These are phyloP conservation scores for Thielaviopsis euricoi DNA, from an alignment of 2,329 filamentous ascomycete genomes.

Conservation along the genomic window DNA sequence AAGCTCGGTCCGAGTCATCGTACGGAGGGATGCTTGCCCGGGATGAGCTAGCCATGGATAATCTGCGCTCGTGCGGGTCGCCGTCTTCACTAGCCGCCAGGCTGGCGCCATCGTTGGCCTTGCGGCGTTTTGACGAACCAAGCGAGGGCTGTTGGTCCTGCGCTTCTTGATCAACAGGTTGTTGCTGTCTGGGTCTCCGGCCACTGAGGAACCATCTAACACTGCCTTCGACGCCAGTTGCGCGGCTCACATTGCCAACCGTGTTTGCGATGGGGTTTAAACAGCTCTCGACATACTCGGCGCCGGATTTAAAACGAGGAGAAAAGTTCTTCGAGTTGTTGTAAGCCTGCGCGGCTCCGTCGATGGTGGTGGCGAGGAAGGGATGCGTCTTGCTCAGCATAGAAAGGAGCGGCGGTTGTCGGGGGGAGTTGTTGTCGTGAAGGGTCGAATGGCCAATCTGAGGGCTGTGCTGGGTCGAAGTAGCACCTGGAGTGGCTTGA, in stretches of 20 bases:
- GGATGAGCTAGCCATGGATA: conserved; percentile 10
- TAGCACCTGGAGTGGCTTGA: background rate
- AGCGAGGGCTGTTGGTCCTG: conserved; percentile 18
- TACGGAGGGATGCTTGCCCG: conserved; percentile 2
- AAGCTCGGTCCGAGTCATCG: conserved; percentile 3
- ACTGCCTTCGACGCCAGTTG: conserved; percentile 75
- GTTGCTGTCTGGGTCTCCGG: conserved; percentile 31
- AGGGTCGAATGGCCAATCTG: conserved; percentile 5
- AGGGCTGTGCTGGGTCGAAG: conserved; percentile 8
- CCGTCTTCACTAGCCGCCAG: conserved; percentile 10
- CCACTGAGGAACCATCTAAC: conserved; percentile 66
- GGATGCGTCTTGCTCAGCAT: conserved; percentile 81
- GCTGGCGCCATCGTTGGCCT: conserved; percentile 28
- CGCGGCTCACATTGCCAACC: conserved; percentile 65
- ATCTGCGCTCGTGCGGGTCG: conserved; percentile 17
- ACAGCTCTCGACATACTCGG: conserved; percentile 79
- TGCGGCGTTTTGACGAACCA: conserved; percentile 41
- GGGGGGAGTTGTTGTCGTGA: conserved; percentile 15
- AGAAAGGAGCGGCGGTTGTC: conserved; percentile 73
- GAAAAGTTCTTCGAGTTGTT: conserved; percentile 80
- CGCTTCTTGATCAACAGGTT: conserved; percentile 30
- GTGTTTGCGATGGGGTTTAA: conserved; percentile 76
- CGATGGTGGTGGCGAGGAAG: conserved; percentile 68
- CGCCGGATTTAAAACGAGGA: conserved; percentile 73
- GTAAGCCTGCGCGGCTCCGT: conserved; percentile 71